These are phyloP conservation scores for Hygrophorus russula DNA, from an alignment of 768 basidiomycete species.

Conservation along the genomic window DNA sequence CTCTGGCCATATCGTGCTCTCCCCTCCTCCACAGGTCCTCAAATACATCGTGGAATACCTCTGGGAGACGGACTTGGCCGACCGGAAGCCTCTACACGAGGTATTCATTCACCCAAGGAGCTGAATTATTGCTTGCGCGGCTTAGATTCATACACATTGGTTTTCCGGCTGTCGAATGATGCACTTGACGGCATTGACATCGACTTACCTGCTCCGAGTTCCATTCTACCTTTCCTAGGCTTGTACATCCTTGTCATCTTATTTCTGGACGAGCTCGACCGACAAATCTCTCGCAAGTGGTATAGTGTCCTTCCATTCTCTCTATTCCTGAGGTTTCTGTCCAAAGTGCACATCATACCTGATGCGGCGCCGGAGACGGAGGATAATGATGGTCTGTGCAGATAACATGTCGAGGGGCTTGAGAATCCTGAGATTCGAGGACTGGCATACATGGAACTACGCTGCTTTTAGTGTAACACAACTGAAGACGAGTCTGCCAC, in stretches of 20 bases:
- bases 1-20: background rate
- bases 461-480: too few relatives aligned
- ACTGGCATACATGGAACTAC: too few relatives aligned
- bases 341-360: too few relatives aligned
- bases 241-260: slow-evolving; percentile 7
- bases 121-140: background rate
- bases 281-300: too few relatives aligned
- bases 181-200: slow-evolving; percentile 3
- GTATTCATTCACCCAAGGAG: slow-evolving; percentile 1
- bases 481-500: too few relatives aligned
- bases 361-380: too few relatives aligned
- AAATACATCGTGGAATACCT: background rate
- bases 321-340: too few relatives aligned
- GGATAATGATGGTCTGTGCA: too few relatives aligned
- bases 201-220: slow-evolving; percentile 6
- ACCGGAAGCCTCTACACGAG: background rate
- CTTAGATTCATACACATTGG: slow-evolving; percentile 4
- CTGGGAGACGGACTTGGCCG: background rate
- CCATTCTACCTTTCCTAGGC: slow-evolving; percentile 7
- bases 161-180: slow-evolving; percentile 4
- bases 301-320: too few relatives aligned
- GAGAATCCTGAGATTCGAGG: too few relatives aligned
- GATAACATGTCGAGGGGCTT: too few relatives aligned
- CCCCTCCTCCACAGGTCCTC: background rate
- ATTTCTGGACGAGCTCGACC: slow-evolving; percentile 4